Evolutionary conservation across 1,284 basidiomycete species (phyloP), one percentile per base, ranked within the genome.

Genomic region (Uromyces viciae-fabae): DNA sequence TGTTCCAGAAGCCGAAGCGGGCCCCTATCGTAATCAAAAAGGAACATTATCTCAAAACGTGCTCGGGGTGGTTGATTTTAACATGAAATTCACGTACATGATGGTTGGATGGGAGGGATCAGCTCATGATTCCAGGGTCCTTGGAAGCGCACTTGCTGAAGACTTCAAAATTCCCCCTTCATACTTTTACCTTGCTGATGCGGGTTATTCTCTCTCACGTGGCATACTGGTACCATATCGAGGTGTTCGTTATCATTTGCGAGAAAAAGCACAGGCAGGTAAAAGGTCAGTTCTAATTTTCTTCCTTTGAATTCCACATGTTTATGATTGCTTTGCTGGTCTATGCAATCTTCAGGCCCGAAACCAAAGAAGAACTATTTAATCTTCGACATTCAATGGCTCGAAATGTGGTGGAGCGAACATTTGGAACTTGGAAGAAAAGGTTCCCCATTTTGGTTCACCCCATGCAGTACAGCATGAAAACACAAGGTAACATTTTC

Each of bases 181-280:
- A 14, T 85, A 85, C 73, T 86, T 82, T 75, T 88, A 87, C 75
- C 84, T 88, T 49, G 87, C 85, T 11, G 87, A 88, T 86, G 87
- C 87, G 9, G 86, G 88, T 0, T 88, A 87, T 85, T 82, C 84
- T 1, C 83, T 82, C 4, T 28, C 82, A 0, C 86, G 84, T 82
- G 54, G 82, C 0, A 80, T 88, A 0, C 83, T 88, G 33, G 82
- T 83, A 22, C 81, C 83, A 38, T 84, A 83, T 60, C 66, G 80
- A 33, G 82, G 77, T 22, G 78, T 82, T 22, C 74, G 81, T 9
- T 84, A 84, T 81, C 83, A 85, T 81, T 69, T 84, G 9, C 36
- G 49, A 33, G 83, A 84, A 60, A 83, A 83, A 75, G 36, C 69
- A 8, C n/a, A 40, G 33, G 43, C 80, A 66, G 38, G 33, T 7